A percentile compares a stretch with the other conserved stretches of the same genome.
phyloP scores from a whole-genome alignment of 805 yeast species.

The Kluyveromyces siamensis region DNA sequence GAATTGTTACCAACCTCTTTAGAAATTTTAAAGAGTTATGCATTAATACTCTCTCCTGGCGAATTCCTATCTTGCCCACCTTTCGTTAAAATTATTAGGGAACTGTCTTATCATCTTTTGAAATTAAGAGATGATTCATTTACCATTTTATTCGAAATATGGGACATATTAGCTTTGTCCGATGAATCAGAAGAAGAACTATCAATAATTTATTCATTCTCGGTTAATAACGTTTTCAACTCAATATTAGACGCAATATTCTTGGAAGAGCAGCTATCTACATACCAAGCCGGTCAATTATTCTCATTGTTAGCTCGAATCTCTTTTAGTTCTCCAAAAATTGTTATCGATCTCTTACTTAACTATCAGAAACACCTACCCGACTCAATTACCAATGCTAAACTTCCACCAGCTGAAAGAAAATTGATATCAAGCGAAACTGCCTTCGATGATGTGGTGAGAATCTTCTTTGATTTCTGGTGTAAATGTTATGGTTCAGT shows the following conservation, averaged over 20 bases:
- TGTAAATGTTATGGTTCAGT: conserved; percentile 44
- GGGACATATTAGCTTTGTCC: conserved; percentile 24
- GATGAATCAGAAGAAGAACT: conserved; percentile 19
- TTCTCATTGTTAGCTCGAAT: conserved; percentile 31
- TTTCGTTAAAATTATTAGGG: conserved; percentile 32
- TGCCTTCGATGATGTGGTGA: conserved; percentile 19
- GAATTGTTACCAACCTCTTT: conserved; percentile 61
- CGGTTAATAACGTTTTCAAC: conserved; percentile 17
- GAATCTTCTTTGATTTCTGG: conserved; percentile 29
- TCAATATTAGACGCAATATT: conserved; percentile 24
- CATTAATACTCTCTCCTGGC: conserved; percentile 38
- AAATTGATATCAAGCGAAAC: conserved; percentile 19
- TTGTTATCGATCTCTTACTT: conserved; percentile 24
- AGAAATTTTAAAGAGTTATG: conserved; percentile 54
- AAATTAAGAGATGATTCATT: conserved; percentile 66
- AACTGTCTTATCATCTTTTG: conserved; percentile 44
- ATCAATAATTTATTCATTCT: conserved; percentile 17
- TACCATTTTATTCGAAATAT: conserved; percentile 35
- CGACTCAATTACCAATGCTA: conserved; percentile 11
- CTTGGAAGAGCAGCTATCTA: conserved; percentile 22
- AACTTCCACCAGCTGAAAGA: conserved; percentile 15
- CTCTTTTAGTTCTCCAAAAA: conserved; percentile 27
- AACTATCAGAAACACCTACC: conserved; percentile 19
- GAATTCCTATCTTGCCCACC: conserved; percentile 21
- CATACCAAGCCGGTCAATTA: conserved; percentile 27